These are phyloP conservation scores for Dimargaris cristalligena DNA, from an alignment of 192 early-diverging fungal genomes.

Conservation along the genomic window DNA sequence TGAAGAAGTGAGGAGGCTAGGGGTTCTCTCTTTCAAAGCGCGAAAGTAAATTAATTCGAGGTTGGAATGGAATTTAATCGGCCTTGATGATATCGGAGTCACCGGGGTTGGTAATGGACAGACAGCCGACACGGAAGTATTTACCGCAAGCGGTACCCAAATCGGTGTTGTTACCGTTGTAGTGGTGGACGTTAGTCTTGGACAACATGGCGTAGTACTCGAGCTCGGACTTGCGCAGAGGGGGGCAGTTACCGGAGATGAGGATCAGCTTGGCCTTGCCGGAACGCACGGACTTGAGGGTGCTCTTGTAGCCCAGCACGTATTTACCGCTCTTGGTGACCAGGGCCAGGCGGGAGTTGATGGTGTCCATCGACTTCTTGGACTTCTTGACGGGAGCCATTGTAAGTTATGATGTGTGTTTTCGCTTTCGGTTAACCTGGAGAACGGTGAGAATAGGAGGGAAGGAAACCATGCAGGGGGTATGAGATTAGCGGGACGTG, in stretches of 20 bases:
- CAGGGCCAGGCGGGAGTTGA: slow-evolving; percentile 95
- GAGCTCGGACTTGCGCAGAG: slow-evolving; percentile 98
- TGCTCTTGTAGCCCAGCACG: slow-evolving; percentile 96
- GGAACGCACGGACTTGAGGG: slow-evolving; percentile 89
- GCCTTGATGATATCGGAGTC: slow-evolving; percentile 79
- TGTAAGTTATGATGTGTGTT: too few species aligned
- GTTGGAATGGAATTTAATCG: slow-evolving; percentile 13
- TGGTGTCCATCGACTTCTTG: slow-evolving; percentile 81
- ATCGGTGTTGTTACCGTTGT: slow-evolving; percentile 95
- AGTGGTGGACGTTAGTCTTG: slow-evolving; percentile 99
- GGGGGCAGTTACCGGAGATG: slow-evolving; percentile 98
- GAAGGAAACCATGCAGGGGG: too few species aligned
- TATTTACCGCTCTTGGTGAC: slow-evolving; percentile 99
- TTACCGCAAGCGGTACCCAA: slow-evolving; percentile 99
- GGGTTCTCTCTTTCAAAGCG: too few species aligned
- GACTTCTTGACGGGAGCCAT: slow-evolving; percentile 46
- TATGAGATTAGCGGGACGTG: too few species aligned
- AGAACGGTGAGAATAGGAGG: too few species aligned
- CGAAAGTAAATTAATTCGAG: too few species aligned
- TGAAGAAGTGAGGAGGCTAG: too few species aligned
- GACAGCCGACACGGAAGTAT: slow-evolving; percentile 87
- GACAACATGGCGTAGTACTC: slow-evolving; percentile 99
- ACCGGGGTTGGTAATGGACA: slow-evolving; percentile 97
- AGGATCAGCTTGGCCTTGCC: slow-evolving; percentile 99
- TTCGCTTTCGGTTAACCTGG: too few species aligned